phyloP scores from a whole-genome alignment of 169 alveolate species.

The Sarcocystis neurona region DNA sequence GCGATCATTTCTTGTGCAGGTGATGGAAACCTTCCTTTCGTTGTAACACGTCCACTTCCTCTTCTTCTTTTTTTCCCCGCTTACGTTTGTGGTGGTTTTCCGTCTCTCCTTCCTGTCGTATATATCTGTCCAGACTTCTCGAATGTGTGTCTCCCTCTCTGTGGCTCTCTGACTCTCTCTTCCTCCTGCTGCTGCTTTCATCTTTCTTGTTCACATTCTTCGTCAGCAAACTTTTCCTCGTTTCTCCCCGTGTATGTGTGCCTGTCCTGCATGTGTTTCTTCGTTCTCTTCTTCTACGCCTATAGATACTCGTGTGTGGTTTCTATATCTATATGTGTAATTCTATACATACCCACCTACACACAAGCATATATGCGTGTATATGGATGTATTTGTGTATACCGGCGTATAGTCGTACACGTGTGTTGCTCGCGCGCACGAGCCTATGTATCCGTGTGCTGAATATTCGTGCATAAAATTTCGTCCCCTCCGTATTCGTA shows the following conservation, averaged over 20 bases:
- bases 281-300: background rate
- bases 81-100: background rate
- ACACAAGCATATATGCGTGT: too few relatives aligned
- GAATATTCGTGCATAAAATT: too few relatives aligned
- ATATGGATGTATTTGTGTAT: too few relatives aligned
- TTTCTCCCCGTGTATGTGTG: background rate
- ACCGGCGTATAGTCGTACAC: too few relatives aligned
- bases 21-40: too few relatives aligned
- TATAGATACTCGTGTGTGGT: too few relatives aligned
- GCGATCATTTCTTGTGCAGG: slow-evolving; percentile 90
- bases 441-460: too few relatives aligned
- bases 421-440: too few relatives aligned
- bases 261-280: background rate
- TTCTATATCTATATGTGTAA: too few relatives aligned
- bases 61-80: background rate
- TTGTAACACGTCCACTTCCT: background rate
- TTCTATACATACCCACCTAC: too few relatives aligned
- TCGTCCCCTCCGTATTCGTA: too few relatives aligned
- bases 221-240: background rate
- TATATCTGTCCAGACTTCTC: background rate
- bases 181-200: background rate
- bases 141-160: background rate
- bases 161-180: background rate
- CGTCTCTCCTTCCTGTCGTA: background rate
- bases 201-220: background rate